Percentiles rank a stretch among this genome's conserved stretches.
Evolutionary conservation across 257 asterid species (phyloP).

Genomic region (Solanum pimpinellifolium): DNA sequence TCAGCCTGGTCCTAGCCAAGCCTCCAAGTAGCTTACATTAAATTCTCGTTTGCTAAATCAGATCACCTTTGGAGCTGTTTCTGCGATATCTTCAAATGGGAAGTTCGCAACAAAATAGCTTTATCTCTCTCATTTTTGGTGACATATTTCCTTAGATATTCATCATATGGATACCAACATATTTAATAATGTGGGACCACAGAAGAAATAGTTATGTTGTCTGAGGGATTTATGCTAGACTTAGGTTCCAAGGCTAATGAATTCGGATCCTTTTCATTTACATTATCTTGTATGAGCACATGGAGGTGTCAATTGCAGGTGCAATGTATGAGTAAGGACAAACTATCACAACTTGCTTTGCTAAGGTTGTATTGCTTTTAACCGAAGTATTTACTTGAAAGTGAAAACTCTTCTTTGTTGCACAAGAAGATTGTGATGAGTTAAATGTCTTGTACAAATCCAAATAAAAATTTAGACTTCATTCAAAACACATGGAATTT

Average conservation of each 20-base stretch:
- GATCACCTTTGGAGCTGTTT: constrained; percentile 43
- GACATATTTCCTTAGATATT: constrained; percentile 29
- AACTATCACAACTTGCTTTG: constrained; percentile 11
- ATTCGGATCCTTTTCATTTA: constrained; percentile 8
- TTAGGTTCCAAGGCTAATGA: constrained; percentile 10
- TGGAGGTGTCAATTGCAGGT: constrained; percentile 1
- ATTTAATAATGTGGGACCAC: constrained; percentile 14
- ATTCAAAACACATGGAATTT: neutral
- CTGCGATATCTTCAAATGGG: constrained; percentile 30
- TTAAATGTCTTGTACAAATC: constrained; percentile 41
- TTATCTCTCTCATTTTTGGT: constrained; percentile 45
- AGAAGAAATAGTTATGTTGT: constrained; percentile 5
- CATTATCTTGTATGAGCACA: constrained; percentile 13
- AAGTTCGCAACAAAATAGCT: constrained; percentile 23
- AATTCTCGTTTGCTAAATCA: constrained; percentile 60
- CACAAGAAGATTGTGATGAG: constrained; percentile 29
- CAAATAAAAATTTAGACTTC: constrained; percentile 5
- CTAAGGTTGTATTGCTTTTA: constrained; percentile 10
- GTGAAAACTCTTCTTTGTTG: constrained; percentile 12
- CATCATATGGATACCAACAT: constrained; percentile 39
- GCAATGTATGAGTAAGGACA: neutral
- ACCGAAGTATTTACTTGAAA: constrained; percentile 18
- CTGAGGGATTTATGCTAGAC: constrained; percentile 2
- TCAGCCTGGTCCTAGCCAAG: constrained; percentile 51
- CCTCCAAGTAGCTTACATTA: constrained; percentile 59